Percentiles rank a stretch among this genome's conserved stretches.
Conservation (phyloP, 129 eudicot genomes). For the Flaveria sonorensis region DNA sequence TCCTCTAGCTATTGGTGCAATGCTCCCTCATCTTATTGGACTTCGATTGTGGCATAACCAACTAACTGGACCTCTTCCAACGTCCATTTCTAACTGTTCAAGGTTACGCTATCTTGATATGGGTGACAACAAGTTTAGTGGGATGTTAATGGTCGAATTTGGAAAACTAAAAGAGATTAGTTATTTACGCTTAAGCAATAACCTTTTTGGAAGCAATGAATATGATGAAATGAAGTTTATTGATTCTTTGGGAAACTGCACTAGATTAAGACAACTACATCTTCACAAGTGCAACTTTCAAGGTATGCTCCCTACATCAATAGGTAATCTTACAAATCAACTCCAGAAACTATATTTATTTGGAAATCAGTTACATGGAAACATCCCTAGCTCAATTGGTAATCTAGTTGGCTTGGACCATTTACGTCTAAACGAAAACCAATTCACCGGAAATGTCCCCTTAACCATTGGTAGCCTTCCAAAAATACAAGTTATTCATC, state of each 20-base stretch:
- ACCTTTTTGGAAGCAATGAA: background rate
- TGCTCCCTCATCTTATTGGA: background rate
- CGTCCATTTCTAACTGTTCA: conserved; percentile 12
- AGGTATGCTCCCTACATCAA: background rate
- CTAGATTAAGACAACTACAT: background rate
- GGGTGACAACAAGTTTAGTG: conserved; percentile 5
- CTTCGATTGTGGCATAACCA: background rate
- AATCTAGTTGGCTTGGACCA: conserved; percentile 4
- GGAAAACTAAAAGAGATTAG: background rate
- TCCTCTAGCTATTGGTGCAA: background rate
- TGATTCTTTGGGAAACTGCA: conserved; percentile 13
- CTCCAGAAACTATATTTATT: background rate
- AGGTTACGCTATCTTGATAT: background rate
- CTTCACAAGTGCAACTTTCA: background rate
- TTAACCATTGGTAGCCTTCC: conserved; percentile 24
- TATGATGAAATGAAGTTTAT: conserved; percentile 22
- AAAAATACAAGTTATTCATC: background rate
- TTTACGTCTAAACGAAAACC: background rate
- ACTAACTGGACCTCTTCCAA: conserved; percentile 17
- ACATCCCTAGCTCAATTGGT: conserved; percentile 16
- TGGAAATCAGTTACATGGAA: conserved; percentile 7
- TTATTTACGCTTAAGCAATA: background rate
- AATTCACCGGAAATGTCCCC: conserved; percentile 14
- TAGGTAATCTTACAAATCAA: conserved; percentile 15
- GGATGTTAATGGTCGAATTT: conserved; percentile 2